phyloP scores from a whole-genome alignment of 2,329 filamentous ascomycete genomes.

The Pezicula radicicola region DNA sequence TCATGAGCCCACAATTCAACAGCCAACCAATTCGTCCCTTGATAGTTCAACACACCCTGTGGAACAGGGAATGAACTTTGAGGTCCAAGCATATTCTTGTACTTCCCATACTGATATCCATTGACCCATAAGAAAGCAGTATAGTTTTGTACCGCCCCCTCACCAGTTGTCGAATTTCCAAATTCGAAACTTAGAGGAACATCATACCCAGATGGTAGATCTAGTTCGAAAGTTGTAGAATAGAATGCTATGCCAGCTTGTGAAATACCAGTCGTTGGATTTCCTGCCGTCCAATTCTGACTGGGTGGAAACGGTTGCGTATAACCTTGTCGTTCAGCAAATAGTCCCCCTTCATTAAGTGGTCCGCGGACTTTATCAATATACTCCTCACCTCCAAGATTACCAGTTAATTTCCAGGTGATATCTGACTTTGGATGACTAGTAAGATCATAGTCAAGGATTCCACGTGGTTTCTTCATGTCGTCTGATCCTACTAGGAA shows the following conservation, averaged over 20 bases:
- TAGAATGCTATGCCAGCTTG: slow-evolving; percentile 57
- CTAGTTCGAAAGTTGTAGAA: slow-evolving; percentile 49
- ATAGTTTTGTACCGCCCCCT: slow-evolving; percentile 46
- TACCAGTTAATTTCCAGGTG: slow-evolving; percentile 66
- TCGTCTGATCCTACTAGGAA: slow-evolving; percentile 52
- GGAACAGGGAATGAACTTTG: slow-evolving; percentile 71
- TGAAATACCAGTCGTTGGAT: slow-evolving; percentile 39
- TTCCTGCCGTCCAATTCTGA: slow-evolving; percentile 38
- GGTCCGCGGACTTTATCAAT: slow-evolving; percentile 57
- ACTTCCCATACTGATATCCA: slow-evolving; percentile 65
- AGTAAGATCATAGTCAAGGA: slow-evolving; percentile 50
- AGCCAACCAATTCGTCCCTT: too few species aligned
- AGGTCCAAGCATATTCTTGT: slow-evolving; percentile 67
- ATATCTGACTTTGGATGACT: slow-evolving; percentile 36
- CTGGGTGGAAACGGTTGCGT: slow-evolving; percentile 54
- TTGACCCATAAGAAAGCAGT: slow-evolving; percentile 63
- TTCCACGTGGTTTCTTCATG: slow-evolving; percentile 62
- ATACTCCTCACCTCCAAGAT: slow-evolving; percentile 64
- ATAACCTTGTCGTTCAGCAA: slow-evolving; percentile 59
- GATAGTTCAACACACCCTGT: slow-evolving; percentile 37
- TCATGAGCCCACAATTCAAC: too few species aligned
- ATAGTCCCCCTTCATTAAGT: slow-evolving; percentile 66
- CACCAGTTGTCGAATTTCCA: slow-evolving; percentile 35
- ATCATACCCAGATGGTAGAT: slow-evolving; percentile 55
- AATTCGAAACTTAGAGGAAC: slow-evolving; percentile 57